Evolutionary conservation across 148 eudicot genomes (phyloP).

Genomic region (Chenopodium quinoa): DNA sequence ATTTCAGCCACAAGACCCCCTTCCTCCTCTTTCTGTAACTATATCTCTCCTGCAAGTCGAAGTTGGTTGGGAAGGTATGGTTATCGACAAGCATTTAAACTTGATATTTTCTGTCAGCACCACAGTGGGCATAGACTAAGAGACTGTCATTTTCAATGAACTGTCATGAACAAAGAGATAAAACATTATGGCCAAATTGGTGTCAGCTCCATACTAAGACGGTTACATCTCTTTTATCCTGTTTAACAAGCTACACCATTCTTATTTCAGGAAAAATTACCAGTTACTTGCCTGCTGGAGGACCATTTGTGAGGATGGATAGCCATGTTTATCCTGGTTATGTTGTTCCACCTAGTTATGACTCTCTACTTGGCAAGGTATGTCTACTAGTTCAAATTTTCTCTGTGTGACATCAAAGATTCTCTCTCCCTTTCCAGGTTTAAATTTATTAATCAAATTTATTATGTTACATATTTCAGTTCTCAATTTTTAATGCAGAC

Average conservation of each 20-base stretch:
- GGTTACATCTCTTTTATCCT: neutral
- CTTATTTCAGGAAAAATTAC: conserved; percentile 68
- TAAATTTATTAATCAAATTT: too few relatives aligned
- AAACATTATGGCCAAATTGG: neutral
- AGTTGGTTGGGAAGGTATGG: neutral
- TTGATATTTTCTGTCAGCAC: neutral
- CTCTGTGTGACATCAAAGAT: neutral
- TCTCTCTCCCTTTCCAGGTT: too few relatives aligned
- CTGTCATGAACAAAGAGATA: neutral
- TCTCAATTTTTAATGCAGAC: too few relatives aligned
- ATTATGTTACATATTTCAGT: too few relatives aligned
- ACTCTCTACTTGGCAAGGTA: conserved; percentile 97
- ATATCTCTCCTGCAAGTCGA: neutral
- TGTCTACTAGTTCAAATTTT: conserved; percentile 15
- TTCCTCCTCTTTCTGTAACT: neutral
- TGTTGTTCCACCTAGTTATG: conserved; percentile 96
- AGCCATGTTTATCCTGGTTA: conserved; percentile 97
- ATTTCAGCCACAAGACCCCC: neutral
- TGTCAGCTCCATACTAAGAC: neutral
- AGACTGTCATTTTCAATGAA: neutral
- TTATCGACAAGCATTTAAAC: neutral
- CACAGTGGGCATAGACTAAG: neutral
- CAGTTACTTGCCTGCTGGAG: conserved; percentile 89
- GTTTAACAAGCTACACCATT: neutral
- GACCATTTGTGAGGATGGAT: conserved; percentile 98